phyloP scores from a whole-genome alignment of 2,329 filamentous ascomycete genomes.

The Laburnicola sp. region DNA sequence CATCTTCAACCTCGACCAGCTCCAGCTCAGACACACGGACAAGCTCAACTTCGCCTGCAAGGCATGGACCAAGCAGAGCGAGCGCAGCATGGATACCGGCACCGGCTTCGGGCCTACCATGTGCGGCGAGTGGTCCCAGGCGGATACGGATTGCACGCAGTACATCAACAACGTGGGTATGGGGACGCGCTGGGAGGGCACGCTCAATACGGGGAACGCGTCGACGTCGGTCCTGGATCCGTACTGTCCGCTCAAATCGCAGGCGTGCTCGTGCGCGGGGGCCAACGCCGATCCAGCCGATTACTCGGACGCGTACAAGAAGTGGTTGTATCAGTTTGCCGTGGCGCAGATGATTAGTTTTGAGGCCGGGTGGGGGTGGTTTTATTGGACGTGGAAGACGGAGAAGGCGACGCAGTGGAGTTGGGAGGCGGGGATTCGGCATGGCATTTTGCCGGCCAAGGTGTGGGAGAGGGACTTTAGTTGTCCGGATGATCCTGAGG shows the following conservation, averaged over 20 bases:
- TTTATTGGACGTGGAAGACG: conserved; percentile 98
- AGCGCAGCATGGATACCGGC: conserved; percentile 68
- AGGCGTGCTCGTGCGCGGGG: conserved; percentile 69
- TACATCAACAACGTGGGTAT: conserved; percentile 87
- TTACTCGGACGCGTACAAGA: conserved; percentile 77
- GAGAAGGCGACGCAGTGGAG: conserved; percentile 89
- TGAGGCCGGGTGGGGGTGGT: conserved; percentile 94
- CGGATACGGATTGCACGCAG: conserved; percentile 89
- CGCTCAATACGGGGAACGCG: conserved; percentile 68
- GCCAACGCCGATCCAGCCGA: conserved; percentile 73
- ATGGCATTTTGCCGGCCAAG: conserved; percentile 72
- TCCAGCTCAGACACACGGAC: conserved; percentile 76
- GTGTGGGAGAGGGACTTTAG: conserved; percentile 49
- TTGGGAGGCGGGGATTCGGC: conserved; percentile 76
- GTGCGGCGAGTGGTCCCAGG: conserved; percentile 96
- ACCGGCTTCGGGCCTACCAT: conserved; percentile 91
- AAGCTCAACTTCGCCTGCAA: conserved; percentile 87
- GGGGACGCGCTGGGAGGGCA: conserved; percentile 91
- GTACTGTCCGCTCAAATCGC: conserved; percentile 68
- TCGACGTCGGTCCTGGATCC: conserved; percentile 67
- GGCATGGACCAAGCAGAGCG: conserved; percentile 81
- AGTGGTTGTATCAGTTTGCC: conserved; percentile 85
- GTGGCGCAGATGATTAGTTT: conserved; percentile 96
- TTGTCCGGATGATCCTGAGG: conserved; percentile 40
- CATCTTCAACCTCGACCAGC: conserved; percentile 91